Evolutionary conservation across 2,329 filamentous ascomycete species (phyloP), one percentile per base, ranked within the genome.

Genomic region (Laburnicola sp.): DNA sequence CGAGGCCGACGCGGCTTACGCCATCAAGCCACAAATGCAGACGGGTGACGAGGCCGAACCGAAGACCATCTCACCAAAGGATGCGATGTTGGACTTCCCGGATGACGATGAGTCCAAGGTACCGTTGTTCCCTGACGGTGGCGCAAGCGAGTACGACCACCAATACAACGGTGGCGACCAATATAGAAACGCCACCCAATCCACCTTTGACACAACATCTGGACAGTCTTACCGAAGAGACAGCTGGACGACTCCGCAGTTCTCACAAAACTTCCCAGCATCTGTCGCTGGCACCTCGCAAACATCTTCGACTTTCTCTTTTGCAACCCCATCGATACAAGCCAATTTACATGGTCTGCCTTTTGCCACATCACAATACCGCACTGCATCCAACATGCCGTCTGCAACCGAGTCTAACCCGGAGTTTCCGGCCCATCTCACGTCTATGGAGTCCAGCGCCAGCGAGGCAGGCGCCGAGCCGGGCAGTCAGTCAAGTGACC

Each of bases 1-100:
- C 4, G 80, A 84, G 62, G 82, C 82, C 36, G 85, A 86, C 51
- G 80, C 80, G 57, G 66, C 68, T 53, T 74, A 77, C 56, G 71
- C 73, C 8, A 71, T 74, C 54, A 73, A 74, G 56, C 60, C 73
- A 26, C 71, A 70, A 42, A 66, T 74, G 58, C 67, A 70, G 41
- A 66, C 71, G 42, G 62, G 56, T 45, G 70, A 80, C 23, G 71
- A 74, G 53, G 64, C 76, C 37, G 61, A 74, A n/a, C 80, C 84
- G 1, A 89, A 90, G 73, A 96, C 93, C 0, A 96, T 99, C 40
- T 97, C 93, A 1, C 94, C 93, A 23, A 95, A 96, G 75, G 93
- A 97, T 65, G 89, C 92, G 1, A 75, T 96, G 53, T 76, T 97
- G 43, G 92, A 97, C 53, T 96, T 92, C 68, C 83, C 87, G 54